Percentiles rank a stretch among this genome's conserved stretches.
These are phyloP conservation scores for Cadophora sp. DNA, from an alignment of 2,329 filamentous ascomycete genomes.

Conservation along the genomic window DNA sequence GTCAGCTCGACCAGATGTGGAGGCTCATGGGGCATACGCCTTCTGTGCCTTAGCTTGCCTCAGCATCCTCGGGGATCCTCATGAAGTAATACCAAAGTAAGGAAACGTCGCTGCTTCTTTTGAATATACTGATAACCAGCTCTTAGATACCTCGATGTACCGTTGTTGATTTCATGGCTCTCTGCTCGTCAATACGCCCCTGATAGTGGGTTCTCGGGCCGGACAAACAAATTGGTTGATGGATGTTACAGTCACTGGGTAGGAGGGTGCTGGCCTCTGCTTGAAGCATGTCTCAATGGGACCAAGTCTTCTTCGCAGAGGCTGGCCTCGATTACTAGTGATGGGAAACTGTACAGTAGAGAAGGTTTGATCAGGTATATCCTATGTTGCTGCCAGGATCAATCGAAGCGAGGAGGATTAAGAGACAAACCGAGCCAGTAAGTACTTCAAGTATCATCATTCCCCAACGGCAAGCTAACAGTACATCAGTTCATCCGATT, in stretches of 20 bases:
- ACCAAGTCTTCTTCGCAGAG: constrained; percentile 5
- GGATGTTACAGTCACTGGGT: constrained; percentile 99
- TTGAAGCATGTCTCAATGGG: constrained; percentile 78
- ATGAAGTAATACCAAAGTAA: constrained; percentile 75
- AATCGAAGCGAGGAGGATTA: constrained; percentile 75
- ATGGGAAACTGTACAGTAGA: constrained; percentile 73
- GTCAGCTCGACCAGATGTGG: constrained; percentile 80
- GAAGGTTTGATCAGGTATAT: constrained; percentile 90
- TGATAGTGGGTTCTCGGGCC: constrained; percentile 90
- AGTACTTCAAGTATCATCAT: constrained; percentile 46
- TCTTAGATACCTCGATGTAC: constrained; percentile 66
- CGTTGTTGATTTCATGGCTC: constrained; percentile 83
- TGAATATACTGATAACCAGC: constrained; percentile 15
- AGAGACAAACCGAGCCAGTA: constrained; percentile 93
- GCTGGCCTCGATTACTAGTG: constrained; percentile 27
- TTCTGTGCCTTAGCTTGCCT: constrained; percentile 93
- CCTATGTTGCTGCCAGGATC: constrained; percentile 83
- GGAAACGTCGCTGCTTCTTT: constrained; percentile 39
- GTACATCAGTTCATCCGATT: constrained; percentile 71
- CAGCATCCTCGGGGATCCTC: constrained; percentile 81
- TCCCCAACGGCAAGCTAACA: constrained; percentile 27
- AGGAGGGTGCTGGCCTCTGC: constrained; percentile 89
- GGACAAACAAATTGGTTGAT: constrained; percentile 97
- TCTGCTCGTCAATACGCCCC: constrained; percentile 88
- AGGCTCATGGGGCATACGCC: constrained; percentile 96